Evolutionary conservation across 1,284 basidiomycete species (phyloP), one percentile per base, ranked within the genome.

Genomic region (Cerioporus squamosus): DNA sequence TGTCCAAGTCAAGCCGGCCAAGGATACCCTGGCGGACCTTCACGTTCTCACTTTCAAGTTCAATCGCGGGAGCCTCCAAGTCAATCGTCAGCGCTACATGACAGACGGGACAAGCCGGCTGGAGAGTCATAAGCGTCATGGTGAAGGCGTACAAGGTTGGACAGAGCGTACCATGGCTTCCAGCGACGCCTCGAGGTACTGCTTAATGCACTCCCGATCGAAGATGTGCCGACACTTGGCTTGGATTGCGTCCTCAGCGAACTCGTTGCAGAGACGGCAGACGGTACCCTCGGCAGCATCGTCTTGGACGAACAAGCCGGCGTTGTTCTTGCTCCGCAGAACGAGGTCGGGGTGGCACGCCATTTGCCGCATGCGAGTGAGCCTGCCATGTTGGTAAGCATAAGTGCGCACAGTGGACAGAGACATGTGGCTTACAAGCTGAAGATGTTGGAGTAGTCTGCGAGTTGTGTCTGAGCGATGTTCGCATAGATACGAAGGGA

Each of bases 381-480:
- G 80, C 64, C 87, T 90, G 42, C n/a, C 48, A 18, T 6, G 6
- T 17, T n/a, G 9, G 17, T 18, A 2, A 46, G 24, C 12, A 31
- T 17, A n/a, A 17, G 15, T 36, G 9, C n/a, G 20, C 12, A n/a
- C 48, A 23, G 20, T 6, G 10, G 14, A 36, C 22, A 24, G 26
- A 77, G 6, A 9, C 26, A 29, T 9, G 26, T 9, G 6, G 9
- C 85, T 70, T 64, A 89, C 85, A 93, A 77, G 66, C 86, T 89
- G 72, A 99, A 98, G 67, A 98, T 96, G 69, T 97, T 97, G 14
- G 94, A 96, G 71, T 97, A 98, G 71, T 98, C 93, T 95, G 48
- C 53, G 33, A 12, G 60, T 48, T 39, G 40, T 10, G 51, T 7
- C 53, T 60, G 57, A 68, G 53, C 31, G 15, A 50, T n/a, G 22